Evolutionary conservation across 495 filamentous ascomycete genomes (phyloP).

Genomic region (Echria macrotheca): DNA sequence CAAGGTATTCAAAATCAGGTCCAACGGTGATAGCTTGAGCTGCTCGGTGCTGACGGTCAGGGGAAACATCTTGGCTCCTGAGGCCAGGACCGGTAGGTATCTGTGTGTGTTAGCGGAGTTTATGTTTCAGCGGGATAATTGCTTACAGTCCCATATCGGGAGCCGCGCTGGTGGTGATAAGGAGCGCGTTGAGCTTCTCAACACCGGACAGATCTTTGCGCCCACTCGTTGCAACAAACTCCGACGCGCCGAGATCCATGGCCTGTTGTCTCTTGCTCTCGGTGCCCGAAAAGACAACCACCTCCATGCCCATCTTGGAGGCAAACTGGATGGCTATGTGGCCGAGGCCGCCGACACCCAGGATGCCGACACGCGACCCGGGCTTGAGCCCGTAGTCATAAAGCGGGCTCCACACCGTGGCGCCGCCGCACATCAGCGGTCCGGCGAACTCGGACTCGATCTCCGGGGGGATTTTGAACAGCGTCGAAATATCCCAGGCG

Average conservation of each 20-base stretch:
- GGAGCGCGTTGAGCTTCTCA: background rate
- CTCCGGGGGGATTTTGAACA: slow-evolving; percentile 64
- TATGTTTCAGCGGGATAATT: background rate
- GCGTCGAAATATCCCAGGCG: background rate
- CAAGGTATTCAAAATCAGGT: background rate
- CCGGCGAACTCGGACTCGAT: slow-evolving; percentile 39
- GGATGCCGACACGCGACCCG: slow-evolving; percentile 46
- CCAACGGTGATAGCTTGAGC: background rate
- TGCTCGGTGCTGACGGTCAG: background rate
- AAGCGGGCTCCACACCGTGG: slow-evolving; percentile 48
- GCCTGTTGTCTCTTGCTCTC: slow-evolving; percentile 3
- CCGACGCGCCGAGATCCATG: background rate
- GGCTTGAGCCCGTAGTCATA: slow-evolving; percentile 35
- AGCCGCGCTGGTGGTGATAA: background rate
- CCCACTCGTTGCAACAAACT: background rate
- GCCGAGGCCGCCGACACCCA: slow-evolving; percentile 52
- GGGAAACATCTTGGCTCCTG: background rate
- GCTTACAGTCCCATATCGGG: background rate
- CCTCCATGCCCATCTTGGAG: slow-evolving; percentile 43
- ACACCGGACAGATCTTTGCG: background rate
- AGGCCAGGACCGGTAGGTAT: background rate
- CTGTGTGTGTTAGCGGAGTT: background rate
- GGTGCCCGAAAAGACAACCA: slow-evolving; percentile 31
- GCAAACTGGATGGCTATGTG: slow-evolving; percentile 53
- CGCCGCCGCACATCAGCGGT: slow-evolving; percentile 52